Evolutionary conservation across 345 rosid genomes (phyloP).

Genomic region (Eucalyptus pauciflora): DNA sequence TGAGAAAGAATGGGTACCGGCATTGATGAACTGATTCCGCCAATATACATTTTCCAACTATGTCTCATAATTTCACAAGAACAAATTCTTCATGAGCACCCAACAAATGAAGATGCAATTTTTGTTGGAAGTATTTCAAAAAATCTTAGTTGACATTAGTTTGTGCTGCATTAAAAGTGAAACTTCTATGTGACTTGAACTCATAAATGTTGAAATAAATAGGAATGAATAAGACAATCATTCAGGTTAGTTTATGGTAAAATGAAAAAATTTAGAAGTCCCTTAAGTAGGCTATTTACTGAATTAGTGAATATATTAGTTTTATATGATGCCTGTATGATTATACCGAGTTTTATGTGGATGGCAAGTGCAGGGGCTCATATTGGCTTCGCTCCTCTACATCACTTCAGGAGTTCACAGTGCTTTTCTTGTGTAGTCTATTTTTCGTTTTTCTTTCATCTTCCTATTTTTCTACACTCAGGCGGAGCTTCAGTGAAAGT

Average conservation of each 20-base stretch:
- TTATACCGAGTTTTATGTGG: background rate
- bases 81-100: background rate
- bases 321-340: background rate
- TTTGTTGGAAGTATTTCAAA: background rate
- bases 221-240: background rate
- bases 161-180: background rate
- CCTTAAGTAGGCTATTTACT: background rate
- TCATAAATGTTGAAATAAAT: background rate
- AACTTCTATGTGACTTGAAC: background rate
- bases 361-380: background rate
- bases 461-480: background rate
- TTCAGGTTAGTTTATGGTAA: background rate
- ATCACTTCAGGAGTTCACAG: background rate
- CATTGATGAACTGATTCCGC: background rate
- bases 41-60: background rate
- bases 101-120: background rate
- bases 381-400: background rate
- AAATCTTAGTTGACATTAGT: background rate
- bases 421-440: background rate
- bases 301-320: background rate
- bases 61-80: background rate
- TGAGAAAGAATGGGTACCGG: background rate
- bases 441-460: background rate
- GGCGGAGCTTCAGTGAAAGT: background rate
- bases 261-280: background rate